Base-by-base conservation (phyloP, 768 basidiomycete species). In the Rhodotorula babjevae region DNA sequence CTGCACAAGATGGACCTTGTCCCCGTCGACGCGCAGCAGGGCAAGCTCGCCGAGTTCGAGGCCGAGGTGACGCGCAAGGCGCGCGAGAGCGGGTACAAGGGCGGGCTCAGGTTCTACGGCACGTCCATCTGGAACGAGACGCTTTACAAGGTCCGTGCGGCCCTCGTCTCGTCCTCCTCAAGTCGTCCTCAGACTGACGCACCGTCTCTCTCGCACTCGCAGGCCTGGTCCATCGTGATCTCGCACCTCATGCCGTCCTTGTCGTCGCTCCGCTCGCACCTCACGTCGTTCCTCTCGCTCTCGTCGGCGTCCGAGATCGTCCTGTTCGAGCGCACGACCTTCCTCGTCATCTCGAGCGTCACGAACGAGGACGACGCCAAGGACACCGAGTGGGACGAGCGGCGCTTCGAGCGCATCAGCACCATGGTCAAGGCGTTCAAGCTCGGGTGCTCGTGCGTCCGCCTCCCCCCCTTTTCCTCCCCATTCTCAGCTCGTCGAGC, bases 221-320 rank as follows among this genome's bases (percentile, higher is more conserved):
- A 98, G 95, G 96, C 96, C 29, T 98, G 96, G 96, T 98, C 96
- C 29, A 89, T 88, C 74, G 95, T 99, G 71, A 93, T 99, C 25
- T 92, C 96, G 79, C 93, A 92, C 25, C 85, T 99, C 76, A 95
- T 97, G 68, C 96, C 96, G 9, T 97, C 98, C 76, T 92, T 92
- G 49, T 83, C 87, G n/a, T 87, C 92, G 58, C 88, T 99, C 53
- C 88, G 90, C 4, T 88, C 86, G 73, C 93, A 98, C 77, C 86
- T 99, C 27, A 86, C 88, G 14, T 91, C 88, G 62, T 90, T 98
- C 71, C 90, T 93, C 23, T 85, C 87, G 60, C 88, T 92, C 1
- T 93, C 93, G 80, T 89, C 86, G 73, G 93, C 94, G 12, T 90
- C 90, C 0, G 96, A 99, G 81, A 92, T 93, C 68, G 89, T 98